Base-by-base conservation (phyloP, 345 rosid species). In the Camelina neglecta region DNA sequence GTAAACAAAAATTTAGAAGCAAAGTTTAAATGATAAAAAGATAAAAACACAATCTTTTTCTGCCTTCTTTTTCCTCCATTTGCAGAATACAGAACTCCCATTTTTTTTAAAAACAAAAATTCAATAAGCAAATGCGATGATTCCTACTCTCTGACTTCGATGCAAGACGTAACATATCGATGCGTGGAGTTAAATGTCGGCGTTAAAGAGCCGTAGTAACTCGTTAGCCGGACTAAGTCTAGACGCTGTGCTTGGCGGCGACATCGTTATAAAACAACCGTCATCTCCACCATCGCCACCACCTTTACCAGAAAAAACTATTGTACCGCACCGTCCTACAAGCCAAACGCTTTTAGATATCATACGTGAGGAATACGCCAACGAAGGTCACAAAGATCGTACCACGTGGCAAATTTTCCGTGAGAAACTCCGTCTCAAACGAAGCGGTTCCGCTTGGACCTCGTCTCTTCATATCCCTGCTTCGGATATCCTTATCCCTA, bases 391-490 rank as follows among this genome's bases (percentile, higher is more conserved):
- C 55, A 88, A 82, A 42, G 97, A 94, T 35, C 83, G 81, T 62
- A 86, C 83, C 78, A 86, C 85, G 81, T 92, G 98, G 97, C 90
- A 86, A 63, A 80, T 80, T 7, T 86, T 94, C 82, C 83, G 93
- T 31, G 96, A 89, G 20, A 85, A 78, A 60, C 84, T 92, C 63
- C 86, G 93, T 23, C 85, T 91, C 6, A 88, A 81, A 80, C 84
- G 93, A 4, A 85, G 89, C 35, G 88, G 86, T 59, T 77, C 90
- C 35, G 91, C 87, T 62, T 89, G 93, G 96, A 83, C 85, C 35
- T 86, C 94, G 16, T 76, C 87, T 15, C 78, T 78, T 7, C 81
- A 41, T 45, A 77, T 83, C 47, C 97, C 93, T 5, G 56, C 88
- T 31, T 85, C 96, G 3, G 97, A 93, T 73, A 65, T 86, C 10